These are phyloP conservation scores for Cystoderma amianthinum DNA, from an alignment of 768 basidiomycete species.

Conservation along the genomic window DNA sequence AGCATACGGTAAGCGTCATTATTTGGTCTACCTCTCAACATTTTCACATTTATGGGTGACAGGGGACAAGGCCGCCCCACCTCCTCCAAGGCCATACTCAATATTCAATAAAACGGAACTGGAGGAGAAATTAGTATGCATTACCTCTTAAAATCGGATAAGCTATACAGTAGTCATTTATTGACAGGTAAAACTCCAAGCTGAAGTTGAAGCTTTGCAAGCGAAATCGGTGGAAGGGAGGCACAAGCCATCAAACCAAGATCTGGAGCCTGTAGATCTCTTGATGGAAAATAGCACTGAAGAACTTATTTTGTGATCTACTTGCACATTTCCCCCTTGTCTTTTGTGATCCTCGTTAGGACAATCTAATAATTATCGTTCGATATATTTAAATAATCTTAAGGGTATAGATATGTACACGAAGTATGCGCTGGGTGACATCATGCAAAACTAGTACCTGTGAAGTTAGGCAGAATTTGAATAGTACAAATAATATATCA, in stretches of 20 bases:
- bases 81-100: constrained; percentile 42
- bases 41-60: background rate
- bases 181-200: constrained; percentile 48
- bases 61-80: constrained; percentile 38
- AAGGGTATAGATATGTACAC: no score
- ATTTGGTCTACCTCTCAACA: background rate
- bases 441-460: no score
- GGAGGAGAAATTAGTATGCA: constrained; percentile 47
- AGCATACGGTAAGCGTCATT: constrained; percentile 43
- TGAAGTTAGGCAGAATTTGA: no score
- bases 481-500: no score
- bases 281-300: constrained; percentile 13
- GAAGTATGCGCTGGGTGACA: no score
- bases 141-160: background rate
- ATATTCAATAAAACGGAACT: constrained; percentile 54
- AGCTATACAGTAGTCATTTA: background rate
- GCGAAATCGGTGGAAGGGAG: constrained; percentile 38
- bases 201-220: constrained; percentile 52
- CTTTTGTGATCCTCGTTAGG: no score
- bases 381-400: no score
- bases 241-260: constrained; percentile 14
- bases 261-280: constrained; percentile 10
- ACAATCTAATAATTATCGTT: no score
- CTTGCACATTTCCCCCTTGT: no score
- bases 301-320: no score